Conservation (phyloP, 371 early-diverging fungal species). For the Apophysomyces ossiformis region DNA sequence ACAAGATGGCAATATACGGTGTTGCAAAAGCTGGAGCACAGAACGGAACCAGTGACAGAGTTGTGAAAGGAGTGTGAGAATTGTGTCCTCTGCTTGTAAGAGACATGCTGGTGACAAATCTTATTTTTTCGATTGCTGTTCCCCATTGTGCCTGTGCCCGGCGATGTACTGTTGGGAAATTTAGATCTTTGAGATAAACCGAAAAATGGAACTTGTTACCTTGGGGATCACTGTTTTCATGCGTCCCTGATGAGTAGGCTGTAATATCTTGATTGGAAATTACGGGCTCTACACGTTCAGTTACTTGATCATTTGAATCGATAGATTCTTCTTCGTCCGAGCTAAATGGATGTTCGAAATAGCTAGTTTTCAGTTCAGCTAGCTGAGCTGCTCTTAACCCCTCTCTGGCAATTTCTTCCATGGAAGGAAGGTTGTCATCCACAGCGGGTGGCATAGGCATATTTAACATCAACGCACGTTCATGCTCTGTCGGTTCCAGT, state of each 20-base stretch:
- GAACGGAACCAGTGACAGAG: conserved; percentile 33
- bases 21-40: conserved; percentile 35
- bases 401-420: conserved; percentile 39
- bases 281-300: background rate
- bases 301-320: background rate
- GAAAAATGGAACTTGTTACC: background rate
- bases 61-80: conserved; percentile 20
- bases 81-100: conserved; percentile 14
- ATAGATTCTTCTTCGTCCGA: conserved; percentile 23
- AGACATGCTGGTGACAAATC: conserved; percentile 26
- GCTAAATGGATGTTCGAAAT: conserved; percentile 50
- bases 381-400: conserved; percentile 13
- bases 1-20: conserved; percentile 28
- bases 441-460: conserved; percentile 21
- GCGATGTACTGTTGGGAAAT: conserved; percentile 11
- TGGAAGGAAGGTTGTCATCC: conserved; percentile 43
- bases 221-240: conserved; percentile 14
- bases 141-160: conserved; percentile 31
- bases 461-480: conserved; percentile 23
- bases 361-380: conserved; percentile 31
- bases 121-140: conserved; percentile 28
- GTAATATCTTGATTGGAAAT: background rate
- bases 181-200: background rate
- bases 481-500: conserved; percentile 21
- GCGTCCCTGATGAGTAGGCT: background rate